Evolutionary conservation across 306 rosid genomes (phyloP).

Genomic region (Begonia loranthoides): DNA sequence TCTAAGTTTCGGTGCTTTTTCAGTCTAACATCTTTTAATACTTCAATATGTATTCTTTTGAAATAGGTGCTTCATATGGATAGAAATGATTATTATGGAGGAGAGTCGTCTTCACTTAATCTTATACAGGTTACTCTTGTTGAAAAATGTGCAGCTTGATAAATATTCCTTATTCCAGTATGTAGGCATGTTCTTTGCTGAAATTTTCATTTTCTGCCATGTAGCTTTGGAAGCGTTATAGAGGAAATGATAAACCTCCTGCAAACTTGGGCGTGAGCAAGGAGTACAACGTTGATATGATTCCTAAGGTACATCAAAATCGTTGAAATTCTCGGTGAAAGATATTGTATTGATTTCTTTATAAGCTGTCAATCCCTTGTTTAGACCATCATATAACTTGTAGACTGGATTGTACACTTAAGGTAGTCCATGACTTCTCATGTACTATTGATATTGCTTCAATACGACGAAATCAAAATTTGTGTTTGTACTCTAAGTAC

Average conservation of each 20-base stretch:
- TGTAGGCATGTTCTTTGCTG: not conserved
- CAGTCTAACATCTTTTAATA: not conserved
- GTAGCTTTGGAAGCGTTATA: constrained; percentile 90
- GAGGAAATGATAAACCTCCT: constrained; percentile 79
- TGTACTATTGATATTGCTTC: too few species aligned
- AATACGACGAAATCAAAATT: too few species aligned
- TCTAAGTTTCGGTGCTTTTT: too few species aligned
- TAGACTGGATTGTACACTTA: too few species aligned
- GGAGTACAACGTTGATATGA: constrained; percentile 93
- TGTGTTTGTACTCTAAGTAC: too few species aligned
- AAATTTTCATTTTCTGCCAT: constrained; percentile 3
- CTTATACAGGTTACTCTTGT: constrained; percentile 51
- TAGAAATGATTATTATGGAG: constrained; percentile 88
- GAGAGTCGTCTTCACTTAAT: constrained; percentile 85
- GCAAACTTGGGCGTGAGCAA: constrained; percentile 70
- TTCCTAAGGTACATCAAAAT: constrained; percentile 52
- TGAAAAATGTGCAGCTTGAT: not conserved
- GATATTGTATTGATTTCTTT: not conserved
- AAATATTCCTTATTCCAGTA: not conserved
- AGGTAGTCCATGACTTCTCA: too few species aligned
- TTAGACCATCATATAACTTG: not conserved
- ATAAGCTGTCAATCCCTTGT: not conserved
- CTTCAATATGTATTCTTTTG: constrained; percentile 6
- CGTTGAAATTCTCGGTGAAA: not conserved
- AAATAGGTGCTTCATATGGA: constrained; percentile 82